Percentiles rank a stretch among this genome's conserved stretches.
Conservation (phyloP, 441 rosid genomes). For the Macaranga tanarius region DNA sequence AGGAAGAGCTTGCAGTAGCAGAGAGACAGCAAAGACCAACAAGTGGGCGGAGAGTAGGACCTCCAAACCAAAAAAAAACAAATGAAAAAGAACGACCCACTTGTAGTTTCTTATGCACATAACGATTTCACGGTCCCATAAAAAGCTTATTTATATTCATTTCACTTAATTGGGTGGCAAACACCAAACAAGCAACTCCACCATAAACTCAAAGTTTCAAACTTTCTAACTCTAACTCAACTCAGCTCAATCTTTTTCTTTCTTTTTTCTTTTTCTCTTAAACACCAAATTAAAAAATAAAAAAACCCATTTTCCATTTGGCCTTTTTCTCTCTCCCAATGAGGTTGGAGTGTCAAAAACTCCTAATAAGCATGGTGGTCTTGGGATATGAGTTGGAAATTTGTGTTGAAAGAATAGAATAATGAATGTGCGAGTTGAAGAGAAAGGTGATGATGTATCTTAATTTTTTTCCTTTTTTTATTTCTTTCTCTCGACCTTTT, state of each 20-base stretch:
- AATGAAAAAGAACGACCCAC: constrained; percentile 42
- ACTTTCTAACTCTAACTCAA: constrained; percentile 17
- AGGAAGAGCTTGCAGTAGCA: constrained; percentile 20
- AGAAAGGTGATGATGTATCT: background rate
- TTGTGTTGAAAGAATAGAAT: constrained; percentile 23
- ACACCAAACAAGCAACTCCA: background rate
- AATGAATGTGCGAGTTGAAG: constrained; percentile 29
- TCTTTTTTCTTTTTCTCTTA: background rate
- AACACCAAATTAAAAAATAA: background rate
- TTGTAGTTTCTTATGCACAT: constrained; percentile 38
- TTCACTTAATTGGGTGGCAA: constrained; percentile 33
- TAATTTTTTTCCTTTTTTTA: background rate
- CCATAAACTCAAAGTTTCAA: background rate
- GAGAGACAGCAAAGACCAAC: constrained; percentile 39
- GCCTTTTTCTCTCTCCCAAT: background rate
- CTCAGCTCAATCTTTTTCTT: background rate
- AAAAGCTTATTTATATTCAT: constrained; percentile 19
- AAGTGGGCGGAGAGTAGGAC: constrained; percentile 49
- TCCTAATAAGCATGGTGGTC: background rate
- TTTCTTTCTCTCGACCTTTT: too few relatives aligned
- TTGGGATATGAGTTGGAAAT: constrained; percentile 26
- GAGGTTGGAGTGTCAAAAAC: constrained; percentile 25
- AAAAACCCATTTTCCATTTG: background rate
- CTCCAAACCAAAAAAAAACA: constrained; percentile 13
- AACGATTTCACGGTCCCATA: constrained; percentile 45